Evolutionary conservation across 192 early-diverging fungal species (phyloP).

Genomic region (Linnemannia exigua): DNA sequence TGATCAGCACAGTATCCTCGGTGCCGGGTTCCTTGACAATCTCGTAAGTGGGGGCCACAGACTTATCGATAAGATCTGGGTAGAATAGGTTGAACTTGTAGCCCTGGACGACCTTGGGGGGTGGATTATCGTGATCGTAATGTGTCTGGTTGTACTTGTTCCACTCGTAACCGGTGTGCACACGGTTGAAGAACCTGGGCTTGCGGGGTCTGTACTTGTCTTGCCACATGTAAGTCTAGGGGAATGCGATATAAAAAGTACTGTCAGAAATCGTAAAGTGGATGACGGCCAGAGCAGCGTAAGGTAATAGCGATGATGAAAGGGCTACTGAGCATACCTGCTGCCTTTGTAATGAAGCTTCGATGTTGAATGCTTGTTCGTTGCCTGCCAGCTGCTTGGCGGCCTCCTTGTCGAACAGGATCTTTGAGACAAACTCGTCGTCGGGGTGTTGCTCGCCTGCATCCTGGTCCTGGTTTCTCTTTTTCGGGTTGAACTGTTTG

Average conservation of each 20-base stretch:
- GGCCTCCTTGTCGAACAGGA: conserved; percentile 80
- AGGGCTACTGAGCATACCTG: conserved; percentile 40
- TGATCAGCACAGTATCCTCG: conserved; percentile 88
- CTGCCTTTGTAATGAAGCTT: conserved; percentile 72
- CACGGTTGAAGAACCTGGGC: conserved; percentile 96
- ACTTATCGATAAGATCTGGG: conserved; percentile 96
- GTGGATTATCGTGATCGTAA: conserved; percentile 97
- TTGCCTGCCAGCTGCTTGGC: conserved; percentile 82
- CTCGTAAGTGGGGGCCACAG: conserved; percentile 90
- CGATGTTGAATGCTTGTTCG: conserved; percentile 85
- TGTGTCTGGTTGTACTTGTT: conserved; percentile 99
- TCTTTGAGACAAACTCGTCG: conserved; percentile 61
- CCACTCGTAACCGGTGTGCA: conserved; percentile 99
- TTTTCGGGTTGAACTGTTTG: conserved; percentile 70
- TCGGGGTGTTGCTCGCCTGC: conserved; percentile 51
- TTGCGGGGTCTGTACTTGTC: conserved; percentile 97
- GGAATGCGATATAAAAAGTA: neutral
- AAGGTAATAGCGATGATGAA: neutral
- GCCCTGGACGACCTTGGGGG: conserved; percentile 96
- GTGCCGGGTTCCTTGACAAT: conserved; percentile 80
- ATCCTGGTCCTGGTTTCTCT: conserved; percentile 35
- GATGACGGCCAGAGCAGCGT: neutral
- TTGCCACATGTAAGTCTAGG: conserved; percentile 83
- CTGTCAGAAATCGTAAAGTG: neutral
- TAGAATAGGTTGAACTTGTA: conserved; percentile 99